Evolutionary conservation across 495 filamentous ascomycete genomes (phyloP).

Genomic region (Friedmanniomyces simplex): DNA sequence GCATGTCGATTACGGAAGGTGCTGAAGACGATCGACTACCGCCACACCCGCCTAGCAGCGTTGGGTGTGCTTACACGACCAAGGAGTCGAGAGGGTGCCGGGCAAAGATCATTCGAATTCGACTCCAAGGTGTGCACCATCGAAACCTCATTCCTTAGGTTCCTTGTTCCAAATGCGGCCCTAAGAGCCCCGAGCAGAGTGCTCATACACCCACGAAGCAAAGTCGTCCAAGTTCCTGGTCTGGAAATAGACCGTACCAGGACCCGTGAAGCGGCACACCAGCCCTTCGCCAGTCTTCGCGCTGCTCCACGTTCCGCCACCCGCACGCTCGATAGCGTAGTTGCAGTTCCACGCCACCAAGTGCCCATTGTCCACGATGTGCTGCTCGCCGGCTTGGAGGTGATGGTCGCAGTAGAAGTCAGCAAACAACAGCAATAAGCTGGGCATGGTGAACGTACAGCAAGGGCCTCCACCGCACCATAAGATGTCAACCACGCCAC

Average conservation of each 20-base stretch:
- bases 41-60: too few species aligned
- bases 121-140: too few species aligned
- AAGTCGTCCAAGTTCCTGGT: not conserved
- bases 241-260: slow-evolving; percentile 10
- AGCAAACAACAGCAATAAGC: not conserved
- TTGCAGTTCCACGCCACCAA: slow-evolving; percentile 95
- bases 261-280: slow-evolving; percentile 11
- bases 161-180: too few species aligned
- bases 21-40: too few species aligned
- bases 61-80: too few species aligned
- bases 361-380: slow-evolving; percentile 89
- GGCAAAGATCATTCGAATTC: too few species aligned
- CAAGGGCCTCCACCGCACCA: slow-evolving; percentile 86
- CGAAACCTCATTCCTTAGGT: too few species aligned
- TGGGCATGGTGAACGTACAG: slow-evolving; percentile 47
- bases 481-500: slow-evolving; percentile 82
- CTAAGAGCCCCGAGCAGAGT: not conserved
- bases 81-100: too few species aligned
- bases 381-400: slow-evolving; percentile 65
- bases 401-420: slow-evolving; percentile 24
- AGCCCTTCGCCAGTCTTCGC: slow-evolving; percentile 8
- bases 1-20: too few species aligned
- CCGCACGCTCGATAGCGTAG: slow-evolving; percentile 57
- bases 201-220: not conserved
- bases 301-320: not conserved